Evolutionary conservation across 1,284 basidiomycete species (phyloP).

Genomic region (Xerocomus amazonicus): DNA sequence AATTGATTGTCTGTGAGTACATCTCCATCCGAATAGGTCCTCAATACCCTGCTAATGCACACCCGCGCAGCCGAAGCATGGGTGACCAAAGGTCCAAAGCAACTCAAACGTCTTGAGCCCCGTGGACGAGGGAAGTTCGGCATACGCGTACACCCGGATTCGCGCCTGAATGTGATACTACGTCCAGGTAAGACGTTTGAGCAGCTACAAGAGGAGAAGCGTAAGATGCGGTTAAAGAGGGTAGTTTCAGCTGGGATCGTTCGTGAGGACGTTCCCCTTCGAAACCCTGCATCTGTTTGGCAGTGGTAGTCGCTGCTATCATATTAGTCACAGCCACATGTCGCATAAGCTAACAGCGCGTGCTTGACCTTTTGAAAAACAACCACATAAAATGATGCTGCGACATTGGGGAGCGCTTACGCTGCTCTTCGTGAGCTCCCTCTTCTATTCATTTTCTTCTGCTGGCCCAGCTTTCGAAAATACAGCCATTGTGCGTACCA

Average conservation of each 20-base stretch:
- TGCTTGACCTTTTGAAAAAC: constrained; percentile 7
- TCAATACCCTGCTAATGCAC: constrained; percentile 5
- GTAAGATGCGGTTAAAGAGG: constrained; percentile 66
- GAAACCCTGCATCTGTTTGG: constrained; percentile 75
- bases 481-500: constrained; percentile 78
- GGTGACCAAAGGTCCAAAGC: constrained; percentile 82
- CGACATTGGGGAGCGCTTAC: constrained; percentile 41
- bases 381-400: constrained; percentile 34
- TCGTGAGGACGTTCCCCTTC: constrained; percentile 75
- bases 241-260: constrained; percentile 78
- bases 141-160: constrained; percentile 73
- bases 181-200: constrained; percentile 81
- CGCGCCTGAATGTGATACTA: constrained; percentile 76
- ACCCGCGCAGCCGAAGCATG: constrained; percentile 74
- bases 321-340: constrained; percentile 15
- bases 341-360: constrained; percentile 10
- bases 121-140: constrained; percentile 85
- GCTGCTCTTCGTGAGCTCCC: constrained; percentile 36
- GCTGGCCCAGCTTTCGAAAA: constrained; percentile 71
- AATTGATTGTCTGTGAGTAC: constrained; percentile 72
- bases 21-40: background rate
- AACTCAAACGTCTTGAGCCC: constrained; percentile 72
- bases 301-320: constrained; percentile 80
- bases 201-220: constrained; percentile 62
- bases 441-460: constrained; percentile 31